A percentile compares a stretch with the other conserved stretches of the same genome.
These are phyloP conservation scores for Blepharisma japonicum DNA, from an alignment of 73 alveolate species.

Conservation along the genomic window DNA sequence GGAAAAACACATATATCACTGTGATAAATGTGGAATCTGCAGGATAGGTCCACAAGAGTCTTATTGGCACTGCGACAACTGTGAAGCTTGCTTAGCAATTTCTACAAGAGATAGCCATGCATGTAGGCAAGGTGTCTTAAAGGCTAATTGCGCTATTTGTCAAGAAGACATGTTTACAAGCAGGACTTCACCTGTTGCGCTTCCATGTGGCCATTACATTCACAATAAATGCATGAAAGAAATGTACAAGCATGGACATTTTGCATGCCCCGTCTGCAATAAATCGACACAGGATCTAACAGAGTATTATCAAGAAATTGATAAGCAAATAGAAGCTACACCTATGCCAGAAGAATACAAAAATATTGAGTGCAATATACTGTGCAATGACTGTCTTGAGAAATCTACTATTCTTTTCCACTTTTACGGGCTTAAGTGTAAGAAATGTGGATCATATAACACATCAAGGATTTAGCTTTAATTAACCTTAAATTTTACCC, in stretches of 20 bases:
- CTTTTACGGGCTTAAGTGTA: slow-evolving; percentile 3
- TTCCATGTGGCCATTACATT: slow-evolving; percentile 67
- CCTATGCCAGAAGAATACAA: slow-evolving; percentile 37
- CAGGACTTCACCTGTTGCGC: slow-evolving; percentile 36
- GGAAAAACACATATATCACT: slow-evolving; percentile 57
- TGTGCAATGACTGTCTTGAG: slow-evolving; percentile 22
- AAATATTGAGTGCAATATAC: neutral
- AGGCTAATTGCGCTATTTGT: slow-evolving; percentile 71
- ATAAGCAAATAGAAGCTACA: slow-evolving; percentile 10
- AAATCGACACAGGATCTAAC: slow-evolving; percentile 24
- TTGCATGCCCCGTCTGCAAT: slow-evolving; percentile 48
- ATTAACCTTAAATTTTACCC: too few relatives aligned
- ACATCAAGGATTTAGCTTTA: slow-evolving; percentile 10
- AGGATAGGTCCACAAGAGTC: slow-evolving; percentile 65
- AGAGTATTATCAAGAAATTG: neutral
- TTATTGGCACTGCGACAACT: slow-evolving; percentile 62
- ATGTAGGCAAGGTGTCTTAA: slow-evolving; percentile 43
- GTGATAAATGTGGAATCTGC: slow-evolving; percentile 77
- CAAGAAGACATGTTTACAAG: slow-evolving; percentile 52
- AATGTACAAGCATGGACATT: neutral
- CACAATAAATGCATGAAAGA: slow-evolving; percentile 57
- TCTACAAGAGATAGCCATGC: slow-evolving; percentile 41
- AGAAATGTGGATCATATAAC: slow-evolving; percentile 18
- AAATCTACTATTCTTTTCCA: neutral
- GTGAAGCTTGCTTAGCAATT: slow-evolving; percentile 63